A percentile compares a stretch with the other conserved stretches of the same genome.
Conservation (phyloP, 2,329 filamentous ascomycete species). For the Ophiostoma tasmaniense region DNA sequence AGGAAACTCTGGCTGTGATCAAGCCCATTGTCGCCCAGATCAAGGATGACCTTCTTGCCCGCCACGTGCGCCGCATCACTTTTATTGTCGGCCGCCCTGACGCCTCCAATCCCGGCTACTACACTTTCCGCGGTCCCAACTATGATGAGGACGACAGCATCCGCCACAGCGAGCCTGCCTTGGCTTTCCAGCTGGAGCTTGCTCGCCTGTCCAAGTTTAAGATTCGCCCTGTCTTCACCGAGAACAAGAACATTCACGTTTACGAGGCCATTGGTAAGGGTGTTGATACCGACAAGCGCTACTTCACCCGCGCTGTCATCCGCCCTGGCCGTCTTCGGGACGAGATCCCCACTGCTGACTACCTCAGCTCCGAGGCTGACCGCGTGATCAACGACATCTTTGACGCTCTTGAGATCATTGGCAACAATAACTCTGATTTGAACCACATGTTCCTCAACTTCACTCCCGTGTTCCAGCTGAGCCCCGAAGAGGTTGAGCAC, state of each 20-base stretch:
- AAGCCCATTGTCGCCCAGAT: conserved; percentile 65
- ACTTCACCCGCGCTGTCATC: conserved; percentile 95
- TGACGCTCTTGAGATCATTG: conserved; percentile 94
- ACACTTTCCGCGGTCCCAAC: conserved; percentile 87
- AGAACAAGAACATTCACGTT: conserved; percentile 98
- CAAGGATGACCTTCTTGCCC: conserved; percentile 74
- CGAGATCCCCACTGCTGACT: conserved; percentile 97
- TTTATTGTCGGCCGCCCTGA: conserved; percentile 95
- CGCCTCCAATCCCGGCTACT: conserved; percentile 92
- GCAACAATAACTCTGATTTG: conserved; percentile 97
- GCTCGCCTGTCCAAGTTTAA: conserved; percentile 91
- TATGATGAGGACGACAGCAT: conserved; percentile 93
- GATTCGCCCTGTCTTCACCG: conserved; percentile 96
- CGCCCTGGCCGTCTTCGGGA: conserved; percentile 89
- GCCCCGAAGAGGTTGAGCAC: conserved; percentile 83
- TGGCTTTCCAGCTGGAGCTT: conserved; percentile 98
- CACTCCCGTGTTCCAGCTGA: conserved; percentile 87
- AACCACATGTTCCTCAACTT: conserved; percentile 99
- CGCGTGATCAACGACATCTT: conserved; percentile 96
- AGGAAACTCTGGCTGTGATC: conserved; percentile 70
- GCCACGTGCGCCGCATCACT: conserved; percentile 78
- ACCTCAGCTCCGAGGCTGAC: conserved; percentile 94
- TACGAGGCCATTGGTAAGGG: conserved; percentile 95
- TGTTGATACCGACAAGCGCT: conserved; percentile 92
- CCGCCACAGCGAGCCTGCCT: conserved; percentile 89